Evolutionary conservation across 192 early-diverging fungal species (phyloP), one percentile per base, ranked within the genome.

Genomic region (Coemansia sp.): DNA sequence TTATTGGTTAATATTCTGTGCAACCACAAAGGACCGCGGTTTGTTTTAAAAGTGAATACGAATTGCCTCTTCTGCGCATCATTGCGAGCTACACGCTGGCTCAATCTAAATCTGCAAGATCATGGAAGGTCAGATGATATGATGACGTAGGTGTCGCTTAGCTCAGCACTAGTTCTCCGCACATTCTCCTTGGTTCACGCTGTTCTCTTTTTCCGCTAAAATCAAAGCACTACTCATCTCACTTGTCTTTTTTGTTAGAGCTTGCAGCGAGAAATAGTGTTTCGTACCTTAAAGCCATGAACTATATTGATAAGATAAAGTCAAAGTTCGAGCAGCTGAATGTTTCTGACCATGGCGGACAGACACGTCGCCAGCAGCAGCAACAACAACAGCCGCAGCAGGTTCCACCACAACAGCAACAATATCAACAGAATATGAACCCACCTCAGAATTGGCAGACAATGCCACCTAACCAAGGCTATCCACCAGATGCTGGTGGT

Each of bases 311-410:
- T 48, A 73, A 78, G 50, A 49, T 78, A 60, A 78, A 73, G 63
- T 38, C 66, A 10, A 78, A 73, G 44, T 66, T 78, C n/a, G 76
- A 78, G 67, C 54, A 56, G 14, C 70, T 78, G 25, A 56, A n/a
- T 14, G 38, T 50, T 10, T 62, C 67, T 7, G 27, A 49, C 58
- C 54, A 68, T 16, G 52, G 49, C 54, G 54, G 51, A 24, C 53
- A 57, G 3, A 47, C 26, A 18, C 25, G 10, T 34, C 38, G 1
- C 21, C 26, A 56, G 9, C 38, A 56, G 12, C 44, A 31, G 10
- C 63, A 18, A 23, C 54, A 57, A 21, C 47, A 47, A n/a, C n/a
- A n/a, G n/a, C n/a, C n/a, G 48, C 63, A 56, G 30, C 41, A 22
- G 10, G 22, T 22, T 12, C 62, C 22, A 31, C 48, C 25, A 16